Percentiles rank a stretch among this genome's conserved stretches.
Evolutionary conservation across 2,329 filamentous ascomycete genomes (phyloP).

Genomic region (Cordyceps tenuipes): DNA sequence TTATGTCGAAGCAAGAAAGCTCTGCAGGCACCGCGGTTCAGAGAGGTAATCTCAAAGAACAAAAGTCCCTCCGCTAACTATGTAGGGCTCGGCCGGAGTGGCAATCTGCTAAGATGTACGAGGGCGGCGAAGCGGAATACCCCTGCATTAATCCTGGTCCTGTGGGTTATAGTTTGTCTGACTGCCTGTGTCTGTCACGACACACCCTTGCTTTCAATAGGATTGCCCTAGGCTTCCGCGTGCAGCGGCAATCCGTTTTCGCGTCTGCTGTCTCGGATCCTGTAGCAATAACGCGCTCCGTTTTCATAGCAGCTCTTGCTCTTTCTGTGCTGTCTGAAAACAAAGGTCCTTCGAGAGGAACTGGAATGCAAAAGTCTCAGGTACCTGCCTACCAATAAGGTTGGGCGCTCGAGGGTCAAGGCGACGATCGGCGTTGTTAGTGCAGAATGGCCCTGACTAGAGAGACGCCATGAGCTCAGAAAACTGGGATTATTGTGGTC

Average conservation of each 20-base stretch:
- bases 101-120: background rate
- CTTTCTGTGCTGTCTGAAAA: background rate
- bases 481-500: background rate
- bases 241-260: background rate
- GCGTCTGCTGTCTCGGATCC: background rate
- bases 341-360: background rate
- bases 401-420: background rate
- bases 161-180: background rate
- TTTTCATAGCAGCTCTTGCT: too few species aligned
- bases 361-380: background rate
- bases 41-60: background rate
- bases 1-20: background rate
- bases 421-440: background rate
- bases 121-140: background rate
- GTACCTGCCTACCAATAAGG: background rate
- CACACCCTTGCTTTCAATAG: background rate
- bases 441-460: background rate
- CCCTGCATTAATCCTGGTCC: background rate
- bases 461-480: background rate
- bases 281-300: background rate
- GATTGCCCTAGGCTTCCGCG: background rate
- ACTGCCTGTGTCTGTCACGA: background rate
- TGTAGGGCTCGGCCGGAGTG: background rate
- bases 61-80: background rate
- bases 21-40: background rate